phyloP scores from a whole-genome alignment of 805 yeast species.

The Yarrowia sp. region DNA sequence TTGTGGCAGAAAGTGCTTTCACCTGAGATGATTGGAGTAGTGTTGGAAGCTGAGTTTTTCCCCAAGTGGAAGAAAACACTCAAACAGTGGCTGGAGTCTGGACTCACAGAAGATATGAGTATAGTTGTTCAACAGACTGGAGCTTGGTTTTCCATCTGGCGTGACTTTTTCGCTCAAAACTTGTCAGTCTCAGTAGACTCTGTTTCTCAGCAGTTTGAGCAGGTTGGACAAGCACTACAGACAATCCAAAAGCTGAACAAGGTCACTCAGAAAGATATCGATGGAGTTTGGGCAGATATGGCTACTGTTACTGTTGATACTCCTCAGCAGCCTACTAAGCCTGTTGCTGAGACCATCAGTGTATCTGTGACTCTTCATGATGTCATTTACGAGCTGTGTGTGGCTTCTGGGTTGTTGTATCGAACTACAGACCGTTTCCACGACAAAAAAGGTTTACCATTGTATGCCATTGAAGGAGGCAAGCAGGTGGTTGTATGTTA shows the following conservation, averaged over 20 bases:
- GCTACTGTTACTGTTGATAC: neutral
- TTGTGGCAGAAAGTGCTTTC: conserved; percentile 35
- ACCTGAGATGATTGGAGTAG: conserved; percentile 29
- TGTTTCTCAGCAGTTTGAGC: neutral
- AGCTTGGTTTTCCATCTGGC: conserved; percentile 40
- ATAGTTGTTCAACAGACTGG: neutral
- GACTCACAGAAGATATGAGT: neutral
- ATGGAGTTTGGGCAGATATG: neutral
- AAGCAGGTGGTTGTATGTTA: conserved; percentile 45
- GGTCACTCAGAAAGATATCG: neutral
- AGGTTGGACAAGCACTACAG: neutral
- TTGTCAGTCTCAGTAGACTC: conserved; percentile 9
- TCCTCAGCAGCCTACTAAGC: neutral
- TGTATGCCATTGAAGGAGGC: conserved; percentile 33
- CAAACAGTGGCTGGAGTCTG: conserved; percentile 35
- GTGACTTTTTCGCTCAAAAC: conserved; percentile 33
- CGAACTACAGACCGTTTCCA: conserved; percentile 6
- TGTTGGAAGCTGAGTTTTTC: conserved; percentile 43
- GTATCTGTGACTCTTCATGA: conserved; percentile 52
- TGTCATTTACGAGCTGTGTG: conserved; percentile 62
- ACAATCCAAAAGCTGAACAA: neutral
- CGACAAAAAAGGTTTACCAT: neutral
- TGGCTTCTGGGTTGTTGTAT: conserved; percentile 28
- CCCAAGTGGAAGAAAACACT: conserved; percentile 43
- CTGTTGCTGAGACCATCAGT: neutral